A percentile compares a stretch with the other conserved stretches of the same genome.
Conservation (phyloP, 2,329 filamentous ascomycete species). For the Gnomoniopsis sp. region DNA sequence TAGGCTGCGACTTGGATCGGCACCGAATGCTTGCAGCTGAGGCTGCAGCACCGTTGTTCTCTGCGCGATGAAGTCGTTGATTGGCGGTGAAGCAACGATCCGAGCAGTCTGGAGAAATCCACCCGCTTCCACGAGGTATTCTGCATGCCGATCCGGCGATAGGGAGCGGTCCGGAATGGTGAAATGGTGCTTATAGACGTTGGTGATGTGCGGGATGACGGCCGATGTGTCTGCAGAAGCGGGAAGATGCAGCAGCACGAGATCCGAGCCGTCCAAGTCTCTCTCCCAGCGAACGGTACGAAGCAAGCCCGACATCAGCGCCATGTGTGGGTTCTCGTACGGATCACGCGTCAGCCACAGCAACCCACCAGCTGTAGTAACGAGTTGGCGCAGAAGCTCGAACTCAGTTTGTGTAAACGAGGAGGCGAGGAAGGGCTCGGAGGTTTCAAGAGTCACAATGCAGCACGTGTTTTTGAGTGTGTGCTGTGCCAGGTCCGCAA, state of each 20-base stretch:
- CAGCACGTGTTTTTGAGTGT: slow-evolving; percentile 21
- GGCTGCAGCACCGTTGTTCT: slow-evolving; percentile 13
- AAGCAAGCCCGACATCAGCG: slow-evolving; percentile 30
- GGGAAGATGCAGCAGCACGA: slow-evolving; percentile 23
- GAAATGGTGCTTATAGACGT: slow-evolving; percentile 17
- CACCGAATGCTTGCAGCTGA: slow-evolving; percentile 13
- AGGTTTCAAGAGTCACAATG: slow-evolving; percentile 23
- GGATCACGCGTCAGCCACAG: slow-evolving; percentile 33
- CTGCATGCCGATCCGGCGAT: slow-evolving; percentile 17
- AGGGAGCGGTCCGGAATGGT: not conserved
- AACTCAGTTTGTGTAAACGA: slow-evolving; percentile 24
- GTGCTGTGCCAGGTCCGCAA: slow-evolving; percentile 19
- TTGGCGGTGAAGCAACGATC: slow-evolving; percentile 10
- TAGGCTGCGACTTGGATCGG: slow-evolving; percentile 16
- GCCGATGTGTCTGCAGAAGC: slow-evolving; percentile 6
- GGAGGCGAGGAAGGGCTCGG: slow-evolving; percentile 17
- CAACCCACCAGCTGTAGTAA: slow-evolving; percentile 24
- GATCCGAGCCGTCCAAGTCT: slow-evolving; percentile 27
- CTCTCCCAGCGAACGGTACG: slow-evolving; percentile 31
- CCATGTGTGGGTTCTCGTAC: slow-evolving; percentile 25
- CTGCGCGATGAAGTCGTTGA: slow-evolving; percentile 16
- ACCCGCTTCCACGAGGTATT: slow-evolving; percentile 13
- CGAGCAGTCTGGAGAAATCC: slow-evolving; percentile 14
- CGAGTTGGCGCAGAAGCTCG: slow-evolving; percentile 24
- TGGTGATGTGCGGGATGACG: slow-evolving; percentile 4